phyloP scores from a whole-genome alignment of 1,139 yeast genomes.

The Chernovozyma aurita region DNA sequence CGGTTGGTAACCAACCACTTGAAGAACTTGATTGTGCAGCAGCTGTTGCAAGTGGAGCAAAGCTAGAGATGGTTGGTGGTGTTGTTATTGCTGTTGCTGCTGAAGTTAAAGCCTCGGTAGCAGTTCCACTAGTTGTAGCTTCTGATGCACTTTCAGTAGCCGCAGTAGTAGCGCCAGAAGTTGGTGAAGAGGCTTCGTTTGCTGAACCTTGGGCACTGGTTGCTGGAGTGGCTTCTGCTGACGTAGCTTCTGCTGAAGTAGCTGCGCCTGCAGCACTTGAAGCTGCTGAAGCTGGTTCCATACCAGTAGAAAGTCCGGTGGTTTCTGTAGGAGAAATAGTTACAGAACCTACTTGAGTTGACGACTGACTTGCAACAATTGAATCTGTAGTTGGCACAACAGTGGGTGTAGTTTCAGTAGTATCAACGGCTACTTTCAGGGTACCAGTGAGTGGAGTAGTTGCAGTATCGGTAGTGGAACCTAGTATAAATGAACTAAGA shows the following conservation, averaged over 20 bases:
- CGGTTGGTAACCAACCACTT: conserved; percentile 48
- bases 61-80: conserved; percentile 1
- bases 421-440: conserved; percentile 6
- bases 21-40: conserved; percentile 13
- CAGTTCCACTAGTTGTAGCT: conserved; percentile 1
- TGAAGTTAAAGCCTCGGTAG: conserved; percentile 4
- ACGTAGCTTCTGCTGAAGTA: too few species aligned
- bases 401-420: conserved; percentile 5
- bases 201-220: too few species aligned
- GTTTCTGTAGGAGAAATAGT: too few species aligned
- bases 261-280: too few species aligned
- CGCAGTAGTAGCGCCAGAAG: too few species aligned
- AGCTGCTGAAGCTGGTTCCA: too few species aligned
- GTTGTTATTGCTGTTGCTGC: too few species aligned
- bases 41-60: not conserved
- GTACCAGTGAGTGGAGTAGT: conserved; percentile 8
- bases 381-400: conserved; percentile 1
- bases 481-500: conserved; percentile 1
- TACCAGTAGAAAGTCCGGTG: too few species aligned
- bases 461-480: conserved; percentile 3
- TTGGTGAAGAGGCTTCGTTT: too few species aligned
- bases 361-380: too few species aligned
- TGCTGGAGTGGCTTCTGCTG: too few species aligned
- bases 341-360: too few species aligned
- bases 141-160: conserved; percentile 1